Evolutionary conservation across 2,329 filamentous ascomycete species (phyloP).

Genomic region (Madurella mycetomatis): DNA sequence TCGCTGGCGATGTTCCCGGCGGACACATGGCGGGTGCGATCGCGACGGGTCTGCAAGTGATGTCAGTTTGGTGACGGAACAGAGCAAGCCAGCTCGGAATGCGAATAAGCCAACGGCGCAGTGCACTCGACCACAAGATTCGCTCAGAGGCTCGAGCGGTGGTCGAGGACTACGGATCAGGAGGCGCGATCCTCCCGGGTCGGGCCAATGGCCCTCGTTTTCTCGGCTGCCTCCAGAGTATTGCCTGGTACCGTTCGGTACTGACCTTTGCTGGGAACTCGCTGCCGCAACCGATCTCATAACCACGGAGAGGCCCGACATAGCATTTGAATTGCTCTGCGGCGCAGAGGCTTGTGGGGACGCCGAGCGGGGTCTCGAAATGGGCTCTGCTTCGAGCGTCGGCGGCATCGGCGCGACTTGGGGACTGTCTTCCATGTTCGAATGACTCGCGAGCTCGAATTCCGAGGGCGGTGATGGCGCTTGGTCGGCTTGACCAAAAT

Average conservation of each 20-base stretch:
- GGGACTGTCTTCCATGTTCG: conserved; percentile 45
- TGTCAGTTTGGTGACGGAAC: conserved; percentile 9
- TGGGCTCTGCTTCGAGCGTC: conserved; percentile 45
- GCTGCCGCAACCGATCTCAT: conserved; percentile 33
- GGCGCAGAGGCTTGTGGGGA: conserved; percentile 40
- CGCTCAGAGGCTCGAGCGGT: too few relatives aligned
- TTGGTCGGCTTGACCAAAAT: conserved; percentile 15
- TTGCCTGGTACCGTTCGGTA: neutral
- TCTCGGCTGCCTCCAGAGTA: neutral
- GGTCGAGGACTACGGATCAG: too few relatives aligned
- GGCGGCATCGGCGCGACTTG: conserved; percentile 36
- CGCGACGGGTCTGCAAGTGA: conserved; percentile 18
- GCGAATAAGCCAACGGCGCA: neutral
- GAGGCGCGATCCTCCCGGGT: neutral
- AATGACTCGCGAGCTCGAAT: conserved; percentile 24
- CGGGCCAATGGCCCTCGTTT: neutral
- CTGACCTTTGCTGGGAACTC: conserved; percentile 46
- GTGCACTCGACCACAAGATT: neutral
- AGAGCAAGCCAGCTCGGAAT: neutral
- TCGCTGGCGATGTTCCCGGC: conserved; percentile 36
- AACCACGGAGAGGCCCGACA: conserved; percentile 44
- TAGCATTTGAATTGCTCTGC: conserved; percentile 35
- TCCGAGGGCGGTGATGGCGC: conserved; percentile 24
- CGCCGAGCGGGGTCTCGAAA: conserved; percentile 47
- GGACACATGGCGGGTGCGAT: conserved; percentile 28